Base-by-base conservation (phyloP, 805 yeast genomes). In the Pichia membranifaciens region DNA sequence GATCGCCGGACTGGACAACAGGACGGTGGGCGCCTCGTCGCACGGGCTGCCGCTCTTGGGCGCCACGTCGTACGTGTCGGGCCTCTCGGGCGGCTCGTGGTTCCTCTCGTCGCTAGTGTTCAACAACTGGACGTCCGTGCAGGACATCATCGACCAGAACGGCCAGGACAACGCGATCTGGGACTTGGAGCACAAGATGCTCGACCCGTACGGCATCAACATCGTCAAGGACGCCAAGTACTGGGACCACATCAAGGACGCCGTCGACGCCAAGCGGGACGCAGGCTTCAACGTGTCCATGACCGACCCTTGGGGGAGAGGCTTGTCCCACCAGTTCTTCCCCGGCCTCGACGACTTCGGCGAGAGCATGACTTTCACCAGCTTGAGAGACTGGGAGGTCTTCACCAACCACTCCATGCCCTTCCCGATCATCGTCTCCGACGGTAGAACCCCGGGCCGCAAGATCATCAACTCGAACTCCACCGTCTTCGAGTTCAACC, bases 11-110 rank as follows among this genome's bases (percentile, higher is more conserved):
- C 66, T 86, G 50, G 96, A 88, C 62, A 79, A 80, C 58, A 71
- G 95, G 54, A 82, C 93, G 2, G 65, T 58, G 8, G 73, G 80
- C 13, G 70, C 79, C 4, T 67, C 67, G 23, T 70, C 72, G 5
- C 60, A 67, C 33, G 84, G 85, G 13, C 62, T 87, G 37, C 90
- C 91, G 31, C 95, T 96, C 4, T 64, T 88, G 21, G 88, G 84
- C 57, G 68, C 84, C 5, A 60, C 87, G 1, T 76, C 85, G 12
- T 88, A 89, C 59, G 63, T 88, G 4, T 68, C 87, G 5, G 95
- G 91, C 8, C 73, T 87, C 33, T 82, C 90, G 15, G 96, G 96
- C 29, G 96, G 96, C 23, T 75, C 85, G 13, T 87, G 95, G 95
- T 69, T 86, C 42, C 70, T 87, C 23, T 83, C 87, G 1, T 75